Conservation (phyloP, 225 moss, liverwort and hornwort genomes). For the Sphagnum contortum region DNA sequence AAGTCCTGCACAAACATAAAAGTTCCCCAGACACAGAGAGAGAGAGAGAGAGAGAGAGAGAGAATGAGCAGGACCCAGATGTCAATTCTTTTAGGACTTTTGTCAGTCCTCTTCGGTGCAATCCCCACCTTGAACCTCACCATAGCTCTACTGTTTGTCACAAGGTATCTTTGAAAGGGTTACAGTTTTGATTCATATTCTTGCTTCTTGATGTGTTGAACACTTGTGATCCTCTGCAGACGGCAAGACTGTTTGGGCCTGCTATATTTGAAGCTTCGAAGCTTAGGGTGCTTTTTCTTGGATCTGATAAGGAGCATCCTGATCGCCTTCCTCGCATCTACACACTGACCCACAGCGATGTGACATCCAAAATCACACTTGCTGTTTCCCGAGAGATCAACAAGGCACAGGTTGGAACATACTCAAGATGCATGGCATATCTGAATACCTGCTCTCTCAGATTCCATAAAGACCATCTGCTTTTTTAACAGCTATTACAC, state of each 20-base stretch:
- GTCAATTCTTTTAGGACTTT: neutral
- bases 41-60: neutral
- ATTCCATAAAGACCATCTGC: neutral
- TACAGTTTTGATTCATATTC: neutral
- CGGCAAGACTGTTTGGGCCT: conserved; percentile 78
- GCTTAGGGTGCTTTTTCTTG: conserved; percentile 72
- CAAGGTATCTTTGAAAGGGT: too few species aligned
- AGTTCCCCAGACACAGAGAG: neutral
- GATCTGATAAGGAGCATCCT: conserved; percentile 42
- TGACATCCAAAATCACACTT: conserved; percentile 81
- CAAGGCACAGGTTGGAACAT: conserved; percentile 58
- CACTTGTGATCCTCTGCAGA: conserved; percentile 23
- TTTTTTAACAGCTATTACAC: neutral
- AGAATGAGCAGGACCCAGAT: neutral
- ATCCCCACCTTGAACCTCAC: too few species aligned
- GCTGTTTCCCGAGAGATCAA: conserved; percentile 89
- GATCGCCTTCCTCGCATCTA: conserved; percentile 71
- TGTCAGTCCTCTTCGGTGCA: too few species aligned
- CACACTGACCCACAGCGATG: conserved; percentile 87
- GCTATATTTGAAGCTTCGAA: conserved; percentile 94
- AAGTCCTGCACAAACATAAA: too few species aligned
- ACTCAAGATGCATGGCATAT: neutral
- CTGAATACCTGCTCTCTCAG: neutral
- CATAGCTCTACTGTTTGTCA: too few species aligned
- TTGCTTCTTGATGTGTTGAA: neutral